Conservation (phyloP, 2,329 filamentous ascomycete genomes). For the Aspergillus uvarum region DNA sequence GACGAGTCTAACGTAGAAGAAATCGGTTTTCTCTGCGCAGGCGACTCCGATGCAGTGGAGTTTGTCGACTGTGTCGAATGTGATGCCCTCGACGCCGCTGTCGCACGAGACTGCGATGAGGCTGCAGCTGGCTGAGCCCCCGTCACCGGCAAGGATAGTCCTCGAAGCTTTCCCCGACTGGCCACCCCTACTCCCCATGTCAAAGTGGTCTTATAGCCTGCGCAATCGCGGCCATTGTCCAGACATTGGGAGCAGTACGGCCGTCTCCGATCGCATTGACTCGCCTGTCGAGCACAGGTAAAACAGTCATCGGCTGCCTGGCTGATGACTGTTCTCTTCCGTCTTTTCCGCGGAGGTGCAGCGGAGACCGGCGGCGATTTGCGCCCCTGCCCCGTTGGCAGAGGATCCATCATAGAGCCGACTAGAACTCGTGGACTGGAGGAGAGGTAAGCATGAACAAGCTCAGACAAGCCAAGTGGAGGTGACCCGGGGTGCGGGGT, state of each 20-base stretch:
- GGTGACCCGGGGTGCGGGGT: constrained; percentile 20
- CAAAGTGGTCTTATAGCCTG: constrained; percentile 92
- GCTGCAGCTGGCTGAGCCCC: constrained; percentile 42
- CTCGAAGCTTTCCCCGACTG: constrained; percentile 89
- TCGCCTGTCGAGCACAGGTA: constrained; percentile 77
- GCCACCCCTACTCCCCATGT: constrained; percentile 97
- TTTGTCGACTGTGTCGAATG: not conserved
- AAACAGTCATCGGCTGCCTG: constrained; percentile 96
- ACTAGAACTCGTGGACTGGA: not conserved
- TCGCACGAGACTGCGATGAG: constrained; percentile 14
- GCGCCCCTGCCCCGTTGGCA: constrained; percentile 26
- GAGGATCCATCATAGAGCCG: constrained; percentile 20
- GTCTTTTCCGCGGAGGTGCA: constrained; percentile 61
- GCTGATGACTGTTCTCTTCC: constrained; percentile 82
- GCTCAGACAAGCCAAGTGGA: constrained; percentile 15
- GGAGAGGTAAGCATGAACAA: not conserved
- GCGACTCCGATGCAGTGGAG: not conserved
- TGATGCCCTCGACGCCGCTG: not conserved
- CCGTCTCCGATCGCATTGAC: constrained; percentile 84
- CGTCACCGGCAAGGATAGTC: constrained; percentile 70
- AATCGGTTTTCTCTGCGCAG: not conserved
- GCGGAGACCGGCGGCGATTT: constrained; percentile 25
- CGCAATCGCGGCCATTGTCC: constrained; percentile 87
- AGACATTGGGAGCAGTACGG: constrained; percentile 96
- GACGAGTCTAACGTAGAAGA: not conserved